phyloP scores from a whole-genome alignment of 2,329 filamentous ascomycete genomes.

The Akanthomyces muscarius region DNA sequence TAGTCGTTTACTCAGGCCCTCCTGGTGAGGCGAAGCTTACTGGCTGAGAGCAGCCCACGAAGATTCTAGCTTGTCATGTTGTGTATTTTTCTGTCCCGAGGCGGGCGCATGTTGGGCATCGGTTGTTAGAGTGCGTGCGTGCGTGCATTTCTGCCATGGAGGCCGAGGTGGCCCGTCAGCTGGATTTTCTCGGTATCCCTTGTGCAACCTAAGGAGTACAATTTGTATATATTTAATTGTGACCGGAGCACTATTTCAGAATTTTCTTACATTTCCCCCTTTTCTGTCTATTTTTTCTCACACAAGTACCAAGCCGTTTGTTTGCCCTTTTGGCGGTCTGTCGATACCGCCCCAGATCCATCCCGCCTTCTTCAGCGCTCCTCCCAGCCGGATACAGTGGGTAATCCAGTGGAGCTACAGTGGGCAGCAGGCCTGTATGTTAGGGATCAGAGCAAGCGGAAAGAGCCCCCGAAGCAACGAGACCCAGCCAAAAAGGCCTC shows the following conservation, averaged over 20 bases:
- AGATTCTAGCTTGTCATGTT: too few relatives aligned
- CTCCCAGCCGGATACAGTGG: slow-evolving; percentile 6
- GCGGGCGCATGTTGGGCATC: background rate
- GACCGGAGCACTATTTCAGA: background rate
- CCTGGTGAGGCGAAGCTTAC: background rate
- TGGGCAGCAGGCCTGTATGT: background rate
- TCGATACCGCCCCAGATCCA: slow-evolving; percentile 1
- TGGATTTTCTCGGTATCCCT: background rate
- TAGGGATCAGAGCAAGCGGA: too few relatives aligned
- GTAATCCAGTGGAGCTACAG: slow-evolving; percentile 4
- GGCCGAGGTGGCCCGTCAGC: background rate
- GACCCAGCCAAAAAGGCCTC: background rate
- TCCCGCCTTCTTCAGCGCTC: background rate
- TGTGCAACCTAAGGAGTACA: background rate
- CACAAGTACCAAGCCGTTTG: background rate
- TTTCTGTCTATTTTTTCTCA: background rate
- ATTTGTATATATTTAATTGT: background rate
- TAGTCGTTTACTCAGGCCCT: background rate
- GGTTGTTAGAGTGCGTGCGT: background rate
- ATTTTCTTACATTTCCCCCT: background rate
- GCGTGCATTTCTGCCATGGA: slow-evolving; percentile 21
- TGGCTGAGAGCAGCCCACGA: too few relatives aligned
- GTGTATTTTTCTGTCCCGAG: background rate
- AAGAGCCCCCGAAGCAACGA: background rate
- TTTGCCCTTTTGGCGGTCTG: slow-evolving; percentile 6